Evolutionary conservation across 352 stramenopile species (phyloP).

Genomic region (Phytophthora meadii): DNA sequence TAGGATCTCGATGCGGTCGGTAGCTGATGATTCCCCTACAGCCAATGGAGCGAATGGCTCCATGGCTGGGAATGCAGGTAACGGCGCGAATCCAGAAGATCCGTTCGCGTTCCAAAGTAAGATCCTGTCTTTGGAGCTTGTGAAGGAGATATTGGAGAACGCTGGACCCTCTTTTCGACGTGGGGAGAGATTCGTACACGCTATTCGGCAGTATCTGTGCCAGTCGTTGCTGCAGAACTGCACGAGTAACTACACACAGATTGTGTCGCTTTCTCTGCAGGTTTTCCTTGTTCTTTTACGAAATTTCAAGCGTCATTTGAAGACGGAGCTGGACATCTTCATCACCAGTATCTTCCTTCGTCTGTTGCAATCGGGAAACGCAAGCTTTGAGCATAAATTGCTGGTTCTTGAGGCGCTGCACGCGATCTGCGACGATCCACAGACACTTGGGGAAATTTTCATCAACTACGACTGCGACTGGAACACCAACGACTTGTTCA

Average conservation of each 20-base stretch:
- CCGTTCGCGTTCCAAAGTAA: slow-evolving; percentile 96
- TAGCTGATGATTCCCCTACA: slow-evolving; percentile 88
- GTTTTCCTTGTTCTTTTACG: slow-evolving; percentile 98
- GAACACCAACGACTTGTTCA: slow-evolving; percentile 97
- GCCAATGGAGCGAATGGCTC: slow-evolving; percentile 28
- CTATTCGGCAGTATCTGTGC: slow-evolving; percentile 96
- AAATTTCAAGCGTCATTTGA: slow-evolving; percentile 95
- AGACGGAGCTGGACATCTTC: slow-evolving; percentile 99
- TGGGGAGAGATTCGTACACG: slow-evolving; percentile 97
- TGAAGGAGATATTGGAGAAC: slow-evolving; percentile 98
- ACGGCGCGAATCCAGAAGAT: slow-evolving; percentile 72
- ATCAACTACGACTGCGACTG: slow-evolving; percentile 99
- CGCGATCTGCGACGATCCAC: slow-evolving; percentile 94
- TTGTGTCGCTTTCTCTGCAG: slow-evolving; percentile 97
- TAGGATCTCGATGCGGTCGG: slow-evolving; percentile 90
- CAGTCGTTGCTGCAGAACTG: slow-evolving; percentile 98
- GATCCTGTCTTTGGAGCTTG: slow-evolving; percentile 96
- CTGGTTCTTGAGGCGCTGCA: slow-evolving; percentile 97
- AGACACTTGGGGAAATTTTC: slow-evolving; percentile 98
- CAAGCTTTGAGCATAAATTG: slow-evolving; percentile 97
- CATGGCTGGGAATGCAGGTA: slow-evolving; percentile 29
- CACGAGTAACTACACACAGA: slow-evolving; percentile 95
- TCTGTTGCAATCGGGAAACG: slow-evolving; percentile 97
- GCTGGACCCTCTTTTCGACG: slow-evolving; percentile 94
- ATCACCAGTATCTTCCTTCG: slow-evolving; percentile 98